Evolutionary conservation across 148 eudicot genomes (phyloP).

Genomic region (Arbutus unedo): DNA sequence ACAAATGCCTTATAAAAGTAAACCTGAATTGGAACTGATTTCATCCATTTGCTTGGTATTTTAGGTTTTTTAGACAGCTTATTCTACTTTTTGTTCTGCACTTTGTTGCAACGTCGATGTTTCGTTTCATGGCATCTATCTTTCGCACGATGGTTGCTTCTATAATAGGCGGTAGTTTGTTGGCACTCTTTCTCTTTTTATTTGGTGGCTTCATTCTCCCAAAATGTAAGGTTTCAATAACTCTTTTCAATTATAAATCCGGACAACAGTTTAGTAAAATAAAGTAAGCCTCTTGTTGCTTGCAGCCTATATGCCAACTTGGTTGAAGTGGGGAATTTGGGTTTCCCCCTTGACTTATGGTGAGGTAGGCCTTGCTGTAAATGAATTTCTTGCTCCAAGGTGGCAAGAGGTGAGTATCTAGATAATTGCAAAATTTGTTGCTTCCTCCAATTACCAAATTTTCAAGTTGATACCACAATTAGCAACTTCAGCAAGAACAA

Average conservation of each 20-base stretch:
- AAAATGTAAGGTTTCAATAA: slow-evolving; percentile 37
- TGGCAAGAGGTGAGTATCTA: slow-evolving; percentile 61
- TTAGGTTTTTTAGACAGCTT: slow-evolving; percentile 74
- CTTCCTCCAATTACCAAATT: not conserved
- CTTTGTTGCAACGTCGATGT: slow-evolving; percentile 58
- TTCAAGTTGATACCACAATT: not conserved
- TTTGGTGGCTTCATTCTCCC: slow-evolving; percentile 85
- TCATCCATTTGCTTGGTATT: not conserved
- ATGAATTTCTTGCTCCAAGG: slow-evolving; percentile 80
- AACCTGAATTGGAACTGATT: not conserved
- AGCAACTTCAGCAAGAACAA: not conserved
- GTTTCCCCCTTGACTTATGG: slow-evolving; percentile 68
- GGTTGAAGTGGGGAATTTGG: slow-evolving; percentile 90
- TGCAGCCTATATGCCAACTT: slow-evolving; percentile 78
- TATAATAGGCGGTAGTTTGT: slow-evolving; percentile 43
- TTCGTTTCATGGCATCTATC: slow-evolving; percentile 66
- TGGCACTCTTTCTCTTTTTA: slow-evolving; percentile 34
- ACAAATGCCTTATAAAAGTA: not conserved
- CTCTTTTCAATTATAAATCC: not conserved
- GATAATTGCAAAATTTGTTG: not conserved
- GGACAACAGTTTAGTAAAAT: not conserved
- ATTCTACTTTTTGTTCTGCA: slow-evolving; percentile 54
- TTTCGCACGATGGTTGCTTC: slow-evolving; percentile 52
- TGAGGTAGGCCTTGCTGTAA: slow-evolving; percentile 68
- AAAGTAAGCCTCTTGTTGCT: slow-evolving; percentile 12